phyloP scores from a whole-genome alignment of 2,329 filamentous ascomycete species.

The Phialocephala sp. region DNA sequence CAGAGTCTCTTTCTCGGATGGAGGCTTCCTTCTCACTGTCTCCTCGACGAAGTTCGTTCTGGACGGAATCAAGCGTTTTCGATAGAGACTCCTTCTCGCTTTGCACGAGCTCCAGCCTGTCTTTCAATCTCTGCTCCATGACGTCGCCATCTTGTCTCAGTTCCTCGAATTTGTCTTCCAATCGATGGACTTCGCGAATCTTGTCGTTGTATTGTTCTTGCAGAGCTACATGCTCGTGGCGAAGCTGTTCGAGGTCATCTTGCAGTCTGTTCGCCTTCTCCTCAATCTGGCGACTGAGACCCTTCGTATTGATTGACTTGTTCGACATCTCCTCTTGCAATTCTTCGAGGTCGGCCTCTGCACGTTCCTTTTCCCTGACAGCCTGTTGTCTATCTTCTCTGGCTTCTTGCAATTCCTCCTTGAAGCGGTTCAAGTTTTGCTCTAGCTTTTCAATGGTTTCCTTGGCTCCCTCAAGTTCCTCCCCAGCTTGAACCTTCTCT shows the following conservation, averaged over 20 bases:
- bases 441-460: constrained; percentile 63
- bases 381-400: constrained; percentile 61
- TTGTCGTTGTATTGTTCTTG: constrained; percentile 52
- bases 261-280: constrained; percentile 72
- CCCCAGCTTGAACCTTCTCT: constrained; percentile 56
- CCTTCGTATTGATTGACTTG: constrained; percentile 78
- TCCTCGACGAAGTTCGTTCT: constrained; percentile 53
- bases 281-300: constrained; percentile 75
- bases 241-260: constrained; percentile 63
- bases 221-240: constrained; percentile 50
- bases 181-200: constrained; percentile 45
- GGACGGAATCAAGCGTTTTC: constrained; percentile 21
- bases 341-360: constrained; percentile 65
- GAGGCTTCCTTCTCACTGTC: constrained; percentile 46
- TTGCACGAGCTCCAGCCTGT: constrained; percentile 50
- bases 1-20: constrained; percentile 19
- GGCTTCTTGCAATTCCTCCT: constrained; percentile 59
- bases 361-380: constrained; percentile 58
- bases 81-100: constrained; percentile 44
- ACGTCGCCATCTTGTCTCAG: constrained; percentile 39
- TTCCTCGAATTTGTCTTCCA: constrained; percentile 50
- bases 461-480: constrained; percentile 47
- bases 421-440: constrained; percentile 57
- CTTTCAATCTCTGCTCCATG: constrained; percentile 42
- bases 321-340: constrained; percentile 80